phyloP scores from a whole-genome alignment of 2,329 filamentous ascomycete genomes.

The Ophiosphaerella korrae region DNA sequence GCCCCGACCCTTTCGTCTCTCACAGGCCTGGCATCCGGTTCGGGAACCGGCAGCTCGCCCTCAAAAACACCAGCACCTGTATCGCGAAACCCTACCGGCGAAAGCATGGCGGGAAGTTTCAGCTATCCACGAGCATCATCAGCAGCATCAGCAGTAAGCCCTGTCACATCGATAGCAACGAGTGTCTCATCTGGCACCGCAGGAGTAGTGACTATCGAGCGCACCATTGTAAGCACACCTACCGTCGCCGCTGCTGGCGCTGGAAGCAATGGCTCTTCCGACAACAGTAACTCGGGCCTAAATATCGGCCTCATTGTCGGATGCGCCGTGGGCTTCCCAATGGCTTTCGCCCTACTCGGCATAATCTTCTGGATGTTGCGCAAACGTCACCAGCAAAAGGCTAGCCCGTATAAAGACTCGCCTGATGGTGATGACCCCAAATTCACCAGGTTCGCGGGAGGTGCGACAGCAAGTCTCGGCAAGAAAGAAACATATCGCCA shows the following conservation, averaged over 20 bases:
- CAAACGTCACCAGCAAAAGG: conserved; percentile 33
- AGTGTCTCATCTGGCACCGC: conserved; percentile 30
- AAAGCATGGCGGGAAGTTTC: too few species aligned
- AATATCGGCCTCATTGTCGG: conserved; percentile 41
- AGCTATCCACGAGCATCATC: conserved; percentile 9
- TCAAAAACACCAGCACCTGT: conserved; percentile 18
- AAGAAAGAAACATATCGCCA: conserved; percentile 25
- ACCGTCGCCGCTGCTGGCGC: conserved; percentile 7
- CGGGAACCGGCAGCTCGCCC: conserved; percentile 11
- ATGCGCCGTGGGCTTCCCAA: conserved; percentile 44
- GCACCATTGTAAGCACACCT: conserved; percentile 26
- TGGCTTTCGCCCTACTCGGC: conserved; percentile 36
- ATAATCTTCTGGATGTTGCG: conserved; percentile 41
- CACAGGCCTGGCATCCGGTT: conserved; percentile 30
- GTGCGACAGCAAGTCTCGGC: conserved; percentile 29
- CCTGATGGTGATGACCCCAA: conserved; percentile 14
- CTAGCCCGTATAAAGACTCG: conserved; percentile 21
- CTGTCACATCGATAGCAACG: conserved; percentile 31
- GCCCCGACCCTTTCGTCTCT: conserved; percentile 30
- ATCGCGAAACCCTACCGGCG: neutral
- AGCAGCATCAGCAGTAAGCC: conserved; percentile 12
- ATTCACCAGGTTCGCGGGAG: conserved; percentile 25
- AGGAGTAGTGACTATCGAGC: conserved; percentile 28
- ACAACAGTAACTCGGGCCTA: conserved; percentile 10
- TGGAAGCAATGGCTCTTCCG: neutral